Conservation (phyloP, 345 rosid genomes). For the Euclidium syriacum region DNA sequence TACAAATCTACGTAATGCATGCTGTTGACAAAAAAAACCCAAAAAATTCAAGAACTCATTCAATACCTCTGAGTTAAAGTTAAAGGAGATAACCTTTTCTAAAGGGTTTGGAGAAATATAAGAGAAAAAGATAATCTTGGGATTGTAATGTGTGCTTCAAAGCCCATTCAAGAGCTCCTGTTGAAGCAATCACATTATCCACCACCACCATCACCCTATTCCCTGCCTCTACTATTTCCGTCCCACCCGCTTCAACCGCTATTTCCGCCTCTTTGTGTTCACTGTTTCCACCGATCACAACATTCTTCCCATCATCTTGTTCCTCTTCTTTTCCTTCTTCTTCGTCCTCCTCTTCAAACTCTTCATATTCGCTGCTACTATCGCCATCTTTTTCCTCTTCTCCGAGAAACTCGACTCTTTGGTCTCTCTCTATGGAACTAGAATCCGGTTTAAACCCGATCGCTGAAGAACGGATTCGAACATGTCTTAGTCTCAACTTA, state of each 20-base stretch:
- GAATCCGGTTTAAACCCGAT: constrained; percentile 29
- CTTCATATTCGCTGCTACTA: constrained; percentile 22
- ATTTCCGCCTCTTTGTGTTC: background rate
- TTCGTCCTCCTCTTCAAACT: constrained; percentile 9
- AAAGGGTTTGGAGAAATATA: constrained; percentile 43
- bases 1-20: no score
- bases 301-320: constrained; percentile 17
- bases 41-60: no score
- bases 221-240: constrained; percentile 24
- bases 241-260: background rate
- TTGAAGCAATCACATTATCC: constrained; percentile 60
- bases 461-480: constrained; percentile 36
- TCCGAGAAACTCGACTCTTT: constrained; percentile 44
- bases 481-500: constrained; percentile 32
- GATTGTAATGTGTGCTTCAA: constrained; percentile 55
- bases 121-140: constrained; percentile 60
- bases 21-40: no score
- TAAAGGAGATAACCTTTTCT: constrained; percentile 34
- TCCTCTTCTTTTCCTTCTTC: background rate
- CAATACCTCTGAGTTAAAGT: background rate
- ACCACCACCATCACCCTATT: constrained; percentile 87
- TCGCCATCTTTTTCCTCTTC: background rate
- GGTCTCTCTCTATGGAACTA: constrained; percentile 33
- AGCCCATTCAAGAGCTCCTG: constrained; percentile 89
- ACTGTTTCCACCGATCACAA: constrained; percentile 1